Evolutionary conservation across 2,329 filamentous ascomycete species (phyloP), one percentile per base, ranked within the genome.

Genomic region (Neoscytalidium dimidiatum): DNA sequence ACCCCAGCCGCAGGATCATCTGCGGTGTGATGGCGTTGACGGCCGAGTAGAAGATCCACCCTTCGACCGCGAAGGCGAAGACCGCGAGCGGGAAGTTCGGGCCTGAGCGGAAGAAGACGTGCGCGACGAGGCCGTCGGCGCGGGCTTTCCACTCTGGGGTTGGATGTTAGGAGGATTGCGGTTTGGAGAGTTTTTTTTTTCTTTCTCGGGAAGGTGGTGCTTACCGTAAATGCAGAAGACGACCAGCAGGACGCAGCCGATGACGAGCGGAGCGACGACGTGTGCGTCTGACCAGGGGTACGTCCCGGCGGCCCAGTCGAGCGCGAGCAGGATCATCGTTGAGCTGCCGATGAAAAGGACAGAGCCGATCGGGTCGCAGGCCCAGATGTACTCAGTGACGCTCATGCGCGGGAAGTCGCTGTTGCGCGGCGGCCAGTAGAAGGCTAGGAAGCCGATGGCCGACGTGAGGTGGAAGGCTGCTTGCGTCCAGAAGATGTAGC

Each of bases 401-500:
- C 75, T 70, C 75, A 81, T 77, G 62, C 75, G 78, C 1, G 76
- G 73, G 26, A 75, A 77, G 53, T 80, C 76, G 6, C 68, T 67
- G 49, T 70, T 72, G 67, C 79, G 79, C 3, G 78, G 77, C 28
- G 80, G 80, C 76, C 79, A 79, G 76, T 85, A 81, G 71, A 83
- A 80, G 28, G 79, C 67, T 35, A 85, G 70, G 33, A 86, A 71
- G 3, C 84, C 83, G 0, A 84, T 38, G 1, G 79, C 77, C 0
- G 82, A 84, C 14, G 79, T 72, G 8, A 79, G 77, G 66, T 86
- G 84, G 66, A 86, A 82, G 6, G 77, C 83, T 1, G 84, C 84
- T 72, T 86, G 84, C 14, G 86, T 84, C 84, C 84, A 87, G 70
- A 85, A 87, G 68, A 87, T 86, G 68, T 81, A 80, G 1, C 85